phyloP scores from a whole-genome alignment of 116 monocot species.

The Cymodocea nodosa region DNA sequence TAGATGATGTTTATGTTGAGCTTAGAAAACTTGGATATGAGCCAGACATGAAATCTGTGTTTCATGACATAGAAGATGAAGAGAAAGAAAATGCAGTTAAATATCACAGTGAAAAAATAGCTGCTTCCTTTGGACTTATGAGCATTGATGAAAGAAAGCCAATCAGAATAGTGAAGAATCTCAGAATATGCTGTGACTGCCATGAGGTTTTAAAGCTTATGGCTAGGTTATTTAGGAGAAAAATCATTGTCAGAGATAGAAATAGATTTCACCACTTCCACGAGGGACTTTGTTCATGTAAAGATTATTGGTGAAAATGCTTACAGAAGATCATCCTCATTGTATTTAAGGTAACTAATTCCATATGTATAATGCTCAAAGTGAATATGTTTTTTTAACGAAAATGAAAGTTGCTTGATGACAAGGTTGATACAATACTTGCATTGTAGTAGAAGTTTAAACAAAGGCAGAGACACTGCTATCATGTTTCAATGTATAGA shows the following conservation, averaged over 20 bases:
- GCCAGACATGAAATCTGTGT: constrained; percentile 17
- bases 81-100: constrained; percentile 32
- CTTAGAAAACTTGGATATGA: constrained; percentile 34
- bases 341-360: too few relatives aligned
- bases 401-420: too few relatives aligned
- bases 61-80: constrained; percentile 30
- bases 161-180: constrained; percentile 24
- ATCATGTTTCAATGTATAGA: too few relatives aligned
- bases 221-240: constrained; percentile 13
- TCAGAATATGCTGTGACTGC: constrained; percentile 26
- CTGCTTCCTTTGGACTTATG: constrained; percentile 24
- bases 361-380: too few relatives aligned
- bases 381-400: too few relatives aligned
- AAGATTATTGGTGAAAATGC: constrained; percentile 18
- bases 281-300: constrained; percentile 23
- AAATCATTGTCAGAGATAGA: constrained; percentile 29
- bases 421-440: too few relatives aligned
- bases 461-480: too few relatives aligned
- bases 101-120: constrained; percentile 33
- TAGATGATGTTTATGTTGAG: constrained; percentile 28
- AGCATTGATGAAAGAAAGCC: constrained; percentile 9
- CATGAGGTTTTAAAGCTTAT: constrained; percentile 26
- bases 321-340: background rate
- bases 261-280: constrained; percentile 33
- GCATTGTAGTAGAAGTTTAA: too few relatives aligned